phyloP scores from a whole-genome alignment of 2,329 filamentous ascomycete genomes.

The Penicillium sp. region DNA sequence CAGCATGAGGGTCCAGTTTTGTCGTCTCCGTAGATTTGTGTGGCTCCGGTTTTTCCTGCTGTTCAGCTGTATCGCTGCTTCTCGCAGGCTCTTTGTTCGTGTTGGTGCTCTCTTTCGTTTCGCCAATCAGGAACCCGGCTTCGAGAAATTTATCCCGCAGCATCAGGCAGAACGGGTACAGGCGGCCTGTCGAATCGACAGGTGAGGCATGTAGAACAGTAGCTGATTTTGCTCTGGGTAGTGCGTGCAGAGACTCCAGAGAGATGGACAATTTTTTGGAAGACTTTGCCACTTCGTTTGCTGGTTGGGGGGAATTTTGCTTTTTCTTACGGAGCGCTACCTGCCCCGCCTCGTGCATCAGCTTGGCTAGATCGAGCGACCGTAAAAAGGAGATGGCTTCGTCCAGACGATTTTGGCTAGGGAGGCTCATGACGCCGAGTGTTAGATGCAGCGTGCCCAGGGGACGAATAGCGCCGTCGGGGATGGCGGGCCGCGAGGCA shows the following conservation, averaged over 20 bases:
- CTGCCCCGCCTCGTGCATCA: conserved; percentile 40
- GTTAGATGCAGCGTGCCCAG: conserved; percentile 82
- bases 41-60: not conserved
- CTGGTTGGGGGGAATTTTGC: not conserved
- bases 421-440: conserved; percentile 79
- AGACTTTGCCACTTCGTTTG: not conserved
- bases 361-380: conserved; percentile 44
- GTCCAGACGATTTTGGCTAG: conserved; percentile 50
- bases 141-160: conserved; percentile 45
- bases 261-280: conserved; percentile 16
- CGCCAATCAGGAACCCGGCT: conserved; percentile 42
- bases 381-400: conserved; percentile 49
- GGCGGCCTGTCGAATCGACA: conserved; percentile 38
- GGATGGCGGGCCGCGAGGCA: conserved; percentile 52
- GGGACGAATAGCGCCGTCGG: conserved; percentile 69
- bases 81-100: not conserved
- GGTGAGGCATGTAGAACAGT: conserved; percentile 44
- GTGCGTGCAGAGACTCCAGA: conserved; percentile 43
- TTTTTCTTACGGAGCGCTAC: conserved; percentile 8
- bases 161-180: conserved; percentile 44
- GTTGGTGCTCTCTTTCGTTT: not conserved
- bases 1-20: conserved; percentile 6
- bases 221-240: conserved; percentile 37
- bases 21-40: not conserved
- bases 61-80: not conserved